Base-by-base conservation (phyloP, 2,329 filamentous ascomycete genomes). In the Clarireedia sp. region DNA sequence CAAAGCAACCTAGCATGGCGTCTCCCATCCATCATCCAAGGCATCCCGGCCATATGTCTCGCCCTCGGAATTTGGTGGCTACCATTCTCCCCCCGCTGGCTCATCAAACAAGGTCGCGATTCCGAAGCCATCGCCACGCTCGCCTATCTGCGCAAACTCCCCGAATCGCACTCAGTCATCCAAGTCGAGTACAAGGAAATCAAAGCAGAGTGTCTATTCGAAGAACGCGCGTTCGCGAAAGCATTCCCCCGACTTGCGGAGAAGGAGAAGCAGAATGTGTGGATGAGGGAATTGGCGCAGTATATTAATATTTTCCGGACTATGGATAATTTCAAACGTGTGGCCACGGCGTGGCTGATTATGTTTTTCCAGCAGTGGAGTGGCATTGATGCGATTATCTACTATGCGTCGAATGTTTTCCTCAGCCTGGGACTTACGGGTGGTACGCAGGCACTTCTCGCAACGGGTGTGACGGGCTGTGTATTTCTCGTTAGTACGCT, bases 361-460 rank as follows among this genome's bases (percentile, higher is more conserved):
- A 76, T 76, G 74, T 76, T 75, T 61, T 75, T 74, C 61, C 74
- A 76, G 62, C 74, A 76, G 57, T 74, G 71, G 71, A 70, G 63
- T 36, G 72, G 72, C 51, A 70, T 74, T 16, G 71, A 74, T 59
- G 71, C 73, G 1, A 69, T 83, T 43, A 77, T 75, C 16, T 71
- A 82, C 43, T 63, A 63, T 44, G 80, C 82, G 44, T 77, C 78
- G 0, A 68, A 83, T 1, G 73, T 82, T 59, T 78, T 81, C 57
- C 79, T 84, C 0, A 68, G 70, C 12, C 62, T 78, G 0, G 74
- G 75, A 10, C 62, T 77, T 7, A 69, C 67, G 0, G 66, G 67
- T 1, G 75, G 71, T 57, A 73, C 75, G 0, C 70, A 67, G 0
- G 81, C 78, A 1, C 74, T 88, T 0, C 72, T 87, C 1, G 84